Evolutionary conservation across 78 protist genomes (phyloP), one percentile per base, ranked within the genome.

Genomic region (Dictyostelium intermedium): DNA sequence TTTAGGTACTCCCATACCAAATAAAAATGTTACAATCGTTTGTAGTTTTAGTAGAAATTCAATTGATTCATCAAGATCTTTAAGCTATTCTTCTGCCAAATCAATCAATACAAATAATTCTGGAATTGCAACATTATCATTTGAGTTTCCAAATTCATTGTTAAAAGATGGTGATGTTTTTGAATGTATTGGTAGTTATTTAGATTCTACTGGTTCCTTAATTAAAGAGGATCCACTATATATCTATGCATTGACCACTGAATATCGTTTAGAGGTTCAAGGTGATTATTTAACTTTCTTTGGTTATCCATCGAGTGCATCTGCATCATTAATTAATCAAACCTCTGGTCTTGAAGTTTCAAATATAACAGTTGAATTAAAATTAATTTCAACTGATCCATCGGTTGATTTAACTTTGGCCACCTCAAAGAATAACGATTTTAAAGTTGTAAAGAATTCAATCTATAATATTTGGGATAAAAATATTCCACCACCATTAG

Each of bases 91-190:
- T 0, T 39, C 41, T 14, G 18, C 25, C 1, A 61, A 39, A 18
- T 27, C 60, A 41, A 27, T 78, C 9, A 5, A 3, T 10, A 89
- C 94, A 18, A 18, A 80, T 35, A 14, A 45, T 5, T 13, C 72
- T 63, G 94, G 94, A 27, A 16, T 43, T 8, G 78, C 72, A 14
- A 10, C 9, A 18, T 73, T 72, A 10, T 23, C 27, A 47, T 50
- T 89, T 25, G 20, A 27, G 3, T 60, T 30, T 23, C 0, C 32
- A 10, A 56, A 56, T 56, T 30, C 7, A 23, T 27, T 23, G 32
- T 37, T 80, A 9, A 41, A 37, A 30, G 45, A 80, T 69, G 87
- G 87, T 45, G 94, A 89, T 34, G 4, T 13, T 20, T 10, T 89
- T 23, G 2, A 4, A 2, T 78, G 82, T 25, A 9, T 9, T 30